These are phyloP conservation scores for Achaetomiella virescens DNA, from an alignment of 495 filamentous ascomycete species.

Conservation along the genomic window DNA sequence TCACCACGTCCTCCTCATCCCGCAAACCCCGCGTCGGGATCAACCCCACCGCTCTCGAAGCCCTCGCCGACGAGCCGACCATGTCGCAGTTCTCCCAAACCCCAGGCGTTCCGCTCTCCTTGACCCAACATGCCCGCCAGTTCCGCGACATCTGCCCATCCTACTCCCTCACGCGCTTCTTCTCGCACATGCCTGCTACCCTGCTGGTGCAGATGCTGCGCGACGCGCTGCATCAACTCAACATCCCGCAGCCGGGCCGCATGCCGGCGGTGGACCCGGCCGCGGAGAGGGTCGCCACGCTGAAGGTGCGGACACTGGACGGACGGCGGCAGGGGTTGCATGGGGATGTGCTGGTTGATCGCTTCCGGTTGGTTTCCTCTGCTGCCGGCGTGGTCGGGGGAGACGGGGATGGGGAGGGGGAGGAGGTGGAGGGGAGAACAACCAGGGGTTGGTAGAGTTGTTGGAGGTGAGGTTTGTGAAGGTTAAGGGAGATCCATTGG, in stretches of 20 bases:
- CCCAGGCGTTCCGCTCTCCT: constrained; percentile 69
- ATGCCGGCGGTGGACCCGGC: neutral
- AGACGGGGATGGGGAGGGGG: neutral
- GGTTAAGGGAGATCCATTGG: constrained; percentile 88
- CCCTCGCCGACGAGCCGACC: constrained; percentile 78
- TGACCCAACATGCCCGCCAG: constrained; percentile 78
- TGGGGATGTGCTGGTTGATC: constrained; percentile 78
- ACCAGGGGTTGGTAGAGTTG: too few relatives aligned
- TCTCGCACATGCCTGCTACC: constrained; percentile 70
- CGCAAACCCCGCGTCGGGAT: neutral
- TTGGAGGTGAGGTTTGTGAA: constrained; percentile 91
- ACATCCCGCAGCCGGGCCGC: constrained; percentile 58
- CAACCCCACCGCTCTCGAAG: constrained; percentile 46
- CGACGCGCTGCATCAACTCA: constrained; percentile 76
- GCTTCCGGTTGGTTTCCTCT: constrained; percentile 38
- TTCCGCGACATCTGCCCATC: constrained; percentile 83
- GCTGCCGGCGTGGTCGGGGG: neutral
- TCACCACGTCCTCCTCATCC: constrained; percentile 22
- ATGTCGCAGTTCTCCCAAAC: constrained; percentile 86
- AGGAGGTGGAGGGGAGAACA: too few relatives aligned
- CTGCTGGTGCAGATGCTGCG: constrained; percentile 72
- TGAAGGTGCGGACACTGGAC: constrained; percentile 72
- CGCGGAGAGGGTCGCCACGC: constrained; percentile 49
- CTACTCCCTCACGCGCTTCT: constrained; percentile 83
- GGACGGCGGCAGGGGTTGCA: constrained; percentile 71